Conservation (phyloP, 1,139 yeast species). For the Pneumocystis oryctolagi region DNA sequence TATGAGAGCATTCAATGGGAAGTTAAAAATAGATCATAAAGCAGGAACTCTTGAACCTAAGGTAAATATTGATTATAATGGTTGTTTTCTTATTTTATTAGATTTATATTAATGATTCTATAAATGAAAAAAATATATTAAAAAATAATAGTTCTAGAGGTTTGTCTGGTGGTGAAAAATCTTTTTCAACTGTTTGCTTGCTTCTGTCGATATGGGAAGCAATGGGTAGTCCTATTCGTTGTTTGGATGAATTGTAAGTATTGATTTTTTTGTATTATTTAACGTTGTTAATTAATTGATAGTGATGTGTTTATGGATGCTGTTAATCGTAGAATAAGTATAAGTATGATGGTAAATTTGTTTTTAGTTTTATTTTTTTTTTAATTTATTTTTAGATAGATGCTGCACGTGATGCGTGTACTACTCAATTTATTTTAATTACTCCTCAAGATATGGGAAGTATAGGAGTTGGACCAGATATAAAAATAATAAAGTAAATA, state of each 20-base stretch:
- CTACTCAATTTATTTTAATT: slow-evolving; percentile 77
- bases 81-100: slow-evolving; percentile 2
- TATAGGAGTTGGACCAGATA: not conserved
- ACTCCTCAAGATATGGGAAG: slow-evolving; percentile 72
- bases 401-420: slow-evolving; percentile 44
- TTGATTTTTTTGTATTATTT: not conserved
- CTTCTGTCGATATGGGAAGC: slow-evolving; percentile 84
- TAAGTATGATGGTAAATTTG: slow-evolving; percentile 38
- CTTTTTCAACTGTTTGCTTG: slow-evolving; percentile 80
- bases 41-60: slow-evolving; percentile 20
- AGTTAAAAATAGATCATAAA: slow-evolving; percentile 43
- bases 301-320: slow-evolving; percentile 93
- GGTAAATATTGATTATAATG: slow-evolving; percentile 6
- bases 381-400: slow-evolving; percentile 26
- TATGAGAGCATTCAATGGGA: slow-evolving; percentile 60
- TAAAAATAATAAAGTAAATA: slow-evolving; percentile 1
- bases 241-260: slow-evolving; percentile 64
- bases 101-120: slow-evolving; percentile 15
- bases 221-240: slow-evolving; percentile 75
- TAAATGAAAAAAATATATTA: slow-evolving; percentile 41
- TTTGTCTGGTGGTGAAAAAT: slow-evolving; percentile 92
- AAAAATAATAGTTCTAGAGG: slow-evolving; percentile 61
- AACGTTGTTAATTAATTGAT: not conserved
- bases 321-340: slow-evolving; percentile 68
- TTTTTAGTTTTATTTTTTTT: not conserved